These are phyloP conservation scores for Phoma sp. DNA, from an alignment of 2,329 filamentous ascomycete genomes.

Conservation along the genomic window DNA sequence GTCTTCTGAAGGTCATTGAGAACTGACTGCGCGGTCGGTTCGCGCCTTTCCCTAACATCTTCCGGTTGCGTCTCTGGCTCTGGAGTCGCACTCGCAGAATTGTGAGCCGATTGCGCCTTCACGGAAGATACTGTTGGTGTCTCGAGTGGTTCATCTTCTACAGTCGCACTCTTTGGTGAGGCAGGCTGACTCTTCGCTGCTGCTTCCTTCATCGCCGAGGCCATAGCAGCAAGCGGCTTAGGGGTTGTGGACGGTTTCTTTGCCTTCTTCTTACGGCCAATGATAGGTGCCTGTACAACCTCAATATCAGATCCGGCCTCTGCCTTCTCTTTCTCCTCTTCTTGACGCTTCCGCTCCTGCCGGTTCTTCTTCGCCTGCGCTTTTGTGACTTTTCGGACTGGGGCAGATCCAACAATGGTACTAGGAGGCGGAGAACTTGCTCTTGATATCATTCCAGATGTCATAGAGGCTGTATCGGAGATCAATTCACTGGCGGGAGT, in stretches of 20 bases:
- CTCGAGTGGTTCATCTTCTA: slow-evolving; percentile 37
- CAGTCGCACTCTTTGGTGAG: slow-evolving; percentile 36
- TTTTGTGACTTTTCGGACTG: slow-evolving; percentile 73
- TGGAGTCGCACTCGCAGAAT: slow-evolving; percentile 29
- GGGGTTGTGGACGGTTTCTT: slow-evolving; percentile 63
- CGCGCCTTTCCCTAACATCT: slow-evolving; percentile 42
- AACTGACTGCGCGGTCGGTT: slow-evolving; percentile 44
- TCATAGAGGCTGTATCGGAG: slow-evolving; percentile 77
- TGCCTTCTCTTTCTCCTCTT: slow-evolving; percentile 54
- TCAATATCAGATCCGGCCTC: slow-evolving; percentile 59
- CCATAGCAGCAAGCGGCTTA: slow-evolving; percentile 29
- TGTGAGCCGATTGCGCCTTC: slow-evolving; percentile 26
- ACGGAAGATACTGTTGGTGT: slow-evolving; percentile 20
- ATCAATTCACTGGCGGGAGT: slow-evolving; percentile 76
- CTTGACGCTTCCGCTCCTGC: slow-evolving; percentile 64
- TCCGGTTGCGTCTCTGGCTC: slow-evolving; percentile 25
- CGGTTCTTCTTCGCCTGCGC: slow-evolving; percentile 79
- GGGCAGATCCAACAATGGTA: slow-evolving; percentile 70
- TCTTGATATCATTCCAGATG: slow-evolving; percentile 74
- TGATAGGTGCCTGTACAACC: slow-evolving; percentile 69
- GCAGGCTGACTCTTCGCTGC: slow-evolving; percentile 36
- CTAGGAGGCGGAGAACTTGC: slow-evolving; percentile 71
- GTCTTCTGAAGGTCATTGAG: slow-evolving; percentile 48
- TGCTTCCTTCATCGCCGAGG: slow-evolving; percentile 16
- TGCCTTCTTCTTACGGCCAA: slow-evolving; percentile 83